Base-by-base conservation (phyloP, 2,329 filamentous ascomycete genomes). In the Stagonosporopsis cucurbitacearum region DNA sequence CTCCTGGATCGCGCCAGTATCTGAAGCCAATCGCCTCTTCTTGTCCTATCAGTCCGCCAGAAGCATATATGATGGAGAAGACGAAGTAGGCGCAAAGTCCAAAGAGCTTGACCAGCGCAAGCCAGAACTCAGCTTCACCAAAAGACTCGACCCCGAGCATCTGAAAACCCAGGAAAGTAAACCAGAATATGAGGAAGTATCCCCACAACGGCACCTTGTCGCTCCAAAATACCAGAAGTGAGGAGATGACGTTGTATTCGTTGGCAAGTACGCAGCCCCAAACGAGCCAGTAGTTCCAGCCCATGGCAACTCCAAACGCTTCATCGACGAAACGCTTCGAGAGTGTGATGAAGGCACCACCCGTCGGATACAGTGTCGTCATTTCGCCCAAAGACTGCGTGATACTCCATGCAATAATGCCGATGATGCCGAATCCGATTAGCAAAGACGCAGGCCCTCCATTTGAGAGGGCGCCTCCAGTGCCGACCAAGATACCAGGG, bases 331-430 rank as follows among this genome's bases (percentile, higher is more conserved):
- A 88, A 7, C 89, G 83, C 59, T 89, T 86, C 0, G 86, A 86
- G 32, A 91, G 82, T 9, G 84, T 85, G n/a, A 86, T 86, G 65
- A 92, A 91, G 0, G 87, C 86, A 2, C 89, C 89, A 5, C 86
- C 86, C 0, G 85, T 87, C 0, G 89, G 89, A 62, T 88, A 91
- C 1, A 91, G 75, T 6, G 89, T 91, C 3, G 89, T 89, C 65
- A 92, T 78, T 71, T 92, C 89, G 19, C 89, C 89, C 6, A 92
- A 77, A 4, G 85, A 88, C 78, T 91, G 89, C 85, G 90, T 91
- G 61, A 88, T 83, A 62, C 80, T 82, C 56, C 68, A 84, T 2
- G 88, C 88, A 57, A 91, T 84, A 58, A 91, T 82, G 12, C 87
- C 90, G 55, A 92, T 84, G 59, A 91, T 82, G 11, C 87, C 89